Conservation (phyloP, 176 grass and related monocot species). For the Ensete glaucum region DNA sequence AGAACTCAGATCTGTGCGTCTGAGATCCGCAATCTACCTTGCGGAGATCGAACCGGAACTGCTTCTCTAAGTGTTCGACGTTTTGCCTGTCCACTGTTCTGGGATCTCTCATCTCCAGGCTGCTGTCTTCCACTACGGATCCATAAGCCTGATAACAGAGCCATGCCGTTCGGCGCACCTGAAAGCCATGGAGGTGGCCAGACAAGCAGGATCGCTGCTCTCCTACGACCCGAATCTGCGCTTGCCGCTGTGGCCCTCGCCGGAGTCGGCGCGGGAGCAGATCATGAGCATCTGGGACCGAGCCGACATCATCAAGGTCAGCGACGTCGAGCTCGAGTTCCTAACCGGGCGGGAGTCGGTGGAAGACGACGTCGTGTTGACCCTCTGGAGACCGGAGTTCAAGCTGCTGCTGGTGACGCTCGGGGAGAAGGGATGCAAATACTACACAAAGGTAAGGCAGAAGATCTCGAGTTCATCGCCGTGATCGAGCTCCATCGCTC, state of each 20-base stretch:
- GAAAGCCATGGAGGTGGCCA: constrained; percentile 10
- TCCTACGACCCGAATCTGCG: constrained; percentile 18
- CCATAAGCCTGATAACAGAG: constrained; percentile 15
- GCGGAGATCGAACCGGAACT: too few relatives aligned
- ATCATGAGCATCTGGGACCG: constrained; percentile 18
- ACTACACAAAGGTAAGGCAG: constrained; percentile 11
- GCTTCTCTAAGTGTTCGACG: neutral
- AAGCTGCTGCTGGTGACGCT: constrained; percentile 12
- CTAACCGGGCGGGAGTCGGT: constrained; percentile 6
- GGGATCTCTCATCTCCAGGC: neutral
- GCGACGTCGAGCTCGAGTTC: constrained; percentile 21
- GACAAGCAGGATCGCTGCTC: constrained; percentile 3
- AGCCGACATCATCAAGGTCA: constrained; percentile 17
- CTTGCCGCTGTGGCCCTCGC: constrained; percentile 13
- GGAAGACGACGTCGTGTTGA: constrained; percentile 14
- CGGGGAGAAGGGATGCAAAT: constrained; percentile 15
- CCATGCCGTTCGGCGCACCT: constrained; percentile 12
- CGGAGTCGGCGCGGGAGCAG: constrained; percentile 5
- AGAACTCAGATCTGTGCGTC: neutral
- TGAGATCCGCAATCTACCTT: neutral
- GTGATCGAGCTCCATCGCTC: too few relatives aligned
- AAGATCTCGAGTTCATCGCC: too few relatives aligned
- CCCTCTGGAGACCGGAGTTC: constrained; percentile 10
- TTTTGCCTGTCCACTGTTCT: neutral
- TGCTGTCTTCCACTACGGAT: constrained; percentile 15